Base-by-base conservation (phyloP, 768 basidiomycete genomes). In the Lactarius pseudohatsudake region DNA sequence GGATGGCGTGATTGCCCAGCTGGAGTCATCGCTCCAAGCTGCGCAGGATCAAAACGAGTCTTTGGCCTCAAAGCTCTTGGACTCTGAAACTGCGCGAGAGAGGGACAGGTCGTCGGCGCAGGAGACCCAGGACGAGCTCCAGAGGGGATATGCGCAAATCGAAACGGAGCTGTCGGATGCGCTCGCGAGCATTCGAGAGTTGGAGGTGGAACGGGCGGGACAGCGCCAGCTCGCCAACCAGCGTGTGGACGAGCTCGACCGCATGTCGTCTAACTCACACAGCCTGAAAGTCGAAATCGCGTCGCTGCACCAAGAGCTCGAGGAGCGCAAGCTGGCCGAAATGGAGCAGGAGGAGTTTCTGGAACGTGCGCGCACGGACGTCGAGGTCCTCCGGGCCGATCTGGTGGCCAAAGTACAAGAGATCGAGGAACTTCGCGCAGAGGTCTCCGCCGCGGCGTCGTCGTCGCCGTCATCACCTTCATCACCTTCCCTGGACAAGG, bases 381-480 rank as follows among this genome's bases (percentile, higher is more conserved):
- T 90, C 64, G 91, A 93, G 77, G 66, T 76, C n/a, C 81, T 92
- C 40, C 86, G 86, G 22, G 76, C 79, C 60, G 89, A 92, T 68
- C 75, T 91, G 36, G 75, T 74, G 53, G 77, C 79, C 61, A 87
- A 86, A 70, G 88, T 90, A 57, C 83, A 88, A 62, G 90, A 93
- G 74, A 76, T 91, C 62, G 83, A 86, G 69, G 81, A 79, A 45
- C 79, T 89, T 15, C 83, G 81, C 26, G 79, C 85, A 66, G 78
- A 75, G 50, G 77, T 77, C 41, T 77, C 82, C 30, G 78, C 81
- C 32, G 77, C 83, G 2, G 72, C 74, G 59, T 75, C 74, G 2
- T 75, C 83, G 34, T 41, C 41, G 0, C 5, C 15, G 0, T 16
- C 47, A 5, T 13, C 50, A 22, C 2, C 50, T 6, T 53, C 26